A percentile compares a stretch with the other conserved stretches of the same genome.
Conservation (phyloP, 345 rosid genomes). For the Eutrema yunnanense region DNA sequence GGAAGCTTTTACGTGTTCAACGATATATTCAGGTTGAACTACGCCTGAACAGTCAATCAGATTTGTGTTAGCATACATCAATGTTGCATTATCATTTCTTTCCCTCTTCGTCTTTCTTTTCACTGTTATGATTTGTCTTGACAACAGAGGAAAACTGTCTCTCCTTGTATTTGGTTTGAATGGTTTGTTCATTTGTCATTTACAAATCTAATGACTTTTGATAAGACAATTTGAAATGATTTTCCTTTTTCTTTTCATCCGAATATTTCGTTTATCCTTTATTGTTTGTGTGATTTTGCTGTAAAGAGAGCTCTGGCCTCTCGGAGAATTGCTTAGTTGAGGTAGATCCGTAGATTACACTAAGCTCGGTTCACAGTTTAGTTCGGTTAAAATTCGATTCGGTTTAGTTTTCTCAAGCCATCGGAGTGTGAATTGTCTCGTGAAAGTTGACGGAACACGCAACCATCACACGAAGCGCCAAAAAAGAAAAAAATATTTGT, state of each 20-base stretch:
- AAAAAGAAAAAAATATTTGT: not conserved
- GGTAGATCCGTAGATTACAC: not conserved
- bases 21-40: constrained; percentile 97
- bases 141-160: not conserved
- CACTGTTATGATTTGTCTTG: not conserved
- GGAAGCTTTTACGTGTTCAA: constrained; percentile 90
- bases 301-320: not conserved
- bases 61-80: constrained; percentile 1
- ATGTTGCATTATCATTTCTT: not conserved
- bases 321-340: not conserved
- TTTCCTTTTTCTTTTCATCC: not conserved
- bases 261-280: not conserved
- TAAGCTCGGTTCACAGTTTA: not conserved
- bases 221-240: not conserved
- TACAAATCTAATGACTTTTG: not conserved
- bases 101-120: not conserved
- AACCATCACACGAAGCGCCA: constrained; percentile 22
- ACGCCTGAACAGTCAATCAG: constrained; percentile 47
- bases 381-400: not conserved
- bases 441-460: not conserved
- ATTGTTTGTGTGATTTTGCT: not conserved
- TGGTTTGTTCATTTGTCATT: not conserved
- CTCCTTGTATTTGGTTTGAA: constrained; percentile 6
- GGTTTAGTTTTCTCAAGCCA: not conserved
- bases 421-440: not conserved